phyloP scores from a whole-genome alignment of 257 asterid genomes.

The Euphrasia confusa region DNA sequence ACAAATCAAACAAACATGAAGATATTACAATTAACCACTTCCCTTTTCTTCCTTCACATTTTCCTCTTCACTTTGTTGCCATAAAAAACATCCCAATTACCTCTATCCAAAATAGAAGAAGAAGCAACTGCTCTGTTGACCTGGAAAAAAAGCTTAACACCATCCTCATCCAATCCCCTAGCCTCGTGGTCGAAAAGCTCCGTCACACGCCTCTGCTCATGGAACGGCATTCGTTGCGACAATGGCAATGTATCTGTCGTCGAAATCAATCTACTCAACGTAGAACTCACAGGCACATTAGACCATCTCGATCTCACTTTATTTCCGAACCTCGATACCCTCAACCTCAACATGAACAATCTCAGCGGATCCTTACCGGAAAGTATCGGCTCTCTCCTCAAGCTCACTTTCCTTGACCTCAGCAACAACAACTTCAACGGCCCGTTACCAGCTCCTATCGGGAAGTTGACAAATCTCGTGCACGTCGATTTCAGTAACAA shows the following conservation, averaged over 20 bases:
- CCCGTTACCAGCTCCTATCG: neutral
- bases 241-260: neutral
- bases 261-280: neutral
- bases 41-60: neutral
- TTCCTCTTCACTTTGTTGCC: neutral
- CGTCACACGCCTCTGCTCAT: neutral
- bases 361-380: neutral
- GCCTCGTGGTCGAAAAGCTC: neutral
- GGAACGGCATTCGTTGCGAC: neutral
- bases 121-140: neutral
- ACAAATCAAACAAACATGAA: neutral
- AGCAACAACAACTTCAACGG: neutral
- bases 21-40: neutral
- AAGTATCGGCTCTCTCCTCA: neutral
- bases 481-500: neutral
- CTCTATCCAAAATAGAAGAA: neutral
- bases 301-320: neutral
- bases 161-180: neutral
- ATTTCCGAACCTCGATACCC: neutral
- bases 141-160: neutral
- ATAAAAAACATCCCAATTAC: neutral
- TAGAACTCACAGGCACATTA: neutral
- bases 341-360: neutral
- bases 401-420: neutral
- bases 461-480: neutral